phyloP scores from a whole-genome alignment of 306 rosid genomes.

The Oxytropis ochrocephala region DNA sequence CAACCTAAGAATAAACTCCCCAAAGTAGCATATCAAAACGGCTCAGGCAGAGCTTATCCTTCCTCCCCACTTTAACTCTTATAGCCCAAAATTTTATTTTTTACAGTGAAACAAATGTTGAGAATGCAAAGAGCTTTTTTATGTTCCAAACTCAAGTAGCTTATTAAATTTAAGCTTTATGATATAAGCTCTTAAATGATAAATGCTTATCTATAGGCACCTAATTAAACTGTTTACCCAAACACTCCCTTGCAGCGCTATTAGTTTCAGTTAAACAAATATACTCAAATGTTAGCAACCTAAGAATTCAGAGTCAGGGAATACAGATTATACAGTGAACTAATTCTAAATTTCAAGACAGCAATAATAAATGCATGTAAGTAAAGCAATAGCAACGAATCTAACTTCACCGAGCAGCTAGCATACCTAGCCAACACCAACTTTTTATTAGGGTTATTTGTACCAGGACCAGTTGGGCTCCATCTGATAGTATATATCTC shows the following conservation, averaged over 20 bases:
- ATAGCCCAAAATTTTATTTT: not conserved
- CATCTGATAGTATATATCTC: slow-evolving; percentile 92
- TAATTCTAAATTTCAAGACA: not conserved
- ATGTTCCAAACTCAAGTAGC: not conserved
- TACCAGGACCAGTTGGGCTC: slow-evolving; percentile 91
- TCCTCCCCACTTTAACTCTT: not conserved
- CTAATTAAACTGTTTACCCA: not conserved
- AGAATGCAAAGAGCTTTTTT: not conserved
- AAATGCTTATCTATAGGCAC: not conserved
- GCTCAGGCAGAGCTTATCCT: not conserved
- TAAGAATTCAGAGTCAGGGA: not conserved
- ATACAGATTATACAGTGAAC: not conserved
- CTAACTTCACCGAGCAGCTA: not conserved
- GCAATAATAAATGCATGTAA: not conserved
- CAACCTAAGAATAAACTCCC: not conserved
- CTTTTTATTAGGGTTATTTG: slow-evolving; percentile 70
- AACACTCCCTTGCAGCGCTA: not conserved
- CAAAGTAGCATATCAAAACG: not conserved
- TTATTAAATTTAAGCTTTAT: not conserved
- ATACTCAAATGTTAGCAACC: not conserved
- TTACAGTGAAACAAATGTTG: not conserved
- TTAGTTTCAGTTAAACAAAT: not conserved
- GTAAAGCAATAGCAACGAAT: not conserved
- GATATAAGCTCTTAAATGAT: not conserved
- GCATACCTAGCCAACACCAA: slow-evolving; percentile 86